Base-by-base conservation (phyloP, 768 basidiomycete species). In the Lepiota venenata region DNA sequence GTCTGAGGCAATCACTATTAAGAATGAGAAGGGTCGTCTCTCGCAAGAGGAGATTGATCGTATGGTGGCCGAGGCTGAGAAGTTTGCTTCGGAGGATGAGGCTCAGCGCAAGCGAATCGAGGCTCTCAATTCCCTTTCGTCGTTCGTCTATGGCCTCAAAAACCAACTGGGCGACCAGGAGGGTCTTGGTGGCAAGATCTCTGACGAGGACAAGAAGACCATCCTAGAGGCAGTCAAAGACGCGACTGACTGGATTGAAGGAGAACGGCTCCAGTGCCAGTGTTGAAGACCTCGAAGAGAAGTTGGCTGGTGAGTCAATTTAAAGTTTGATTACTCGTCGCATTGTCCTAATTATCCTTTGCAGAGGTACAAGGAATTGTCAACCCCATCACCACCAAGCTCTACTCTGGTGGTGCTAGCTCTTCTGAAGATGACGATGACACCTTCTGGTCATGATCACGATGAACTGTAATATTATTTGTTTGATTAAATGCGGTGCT, bases 31-130 rank as follows among this genome's bases (percentile, higher is more conserved):
- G 77, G 93, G 92, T 42, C 91, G 95, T 74, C 84, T 93, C 20
- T 81, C 77, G 44, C 85, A 88, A 61, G 91, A 93, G 57, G 91
- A 97, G 57, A 96, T 97, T 58, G 94, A 97, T 65, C 90, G 93
- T 57, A 97, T 96, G 94, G 90, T 97, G 52, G 82, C 77, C 27
- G 94, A 97, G 63, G 93, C 93, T 3, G 93, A 98, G 79, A 86
- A 93, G 64, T 95, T 91, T 61, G 88, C 88, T 1, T 70, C 81
- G 6, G 88, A 91, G 71, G 91, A 92, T 55, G 90, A 81, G 69
- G 80, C 81, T 40, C 84, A 87, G 66, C 82, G 87, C 61, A 89
- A 88, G 72, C 85, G 88, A 46, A 89, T 92, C 57, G 92, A 93
- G 66, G 79, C 88, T n/a, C 81, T 92, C 55, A 92, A 93, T 75